phyloP scores from a whole-genome alignment of 257 asterid genomes.

The Hygrophila difformis region DNA sequence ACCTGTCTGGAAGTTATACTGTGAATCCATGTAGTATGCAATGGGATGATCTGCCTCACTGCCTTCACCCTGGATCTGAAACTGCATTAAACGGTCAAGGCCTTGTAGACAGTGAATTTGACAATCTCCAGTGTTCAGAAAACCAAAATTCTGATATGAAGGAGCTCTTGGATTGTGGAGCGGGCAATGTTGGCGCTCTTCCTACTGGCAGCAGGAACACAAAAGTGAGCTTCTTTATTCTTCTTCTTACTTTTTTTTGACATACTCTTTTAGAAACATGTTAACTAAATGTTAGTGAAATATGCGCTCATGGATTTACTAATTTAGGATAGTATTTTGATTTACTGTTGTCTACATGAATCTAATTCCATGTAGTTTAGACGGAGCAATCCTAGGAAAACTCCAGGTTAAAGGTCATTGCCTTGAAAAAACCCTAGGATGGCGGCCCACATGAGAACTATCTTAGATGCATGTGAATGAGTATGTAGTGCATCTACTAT shows the following conservation, averaged over 20 bases:
- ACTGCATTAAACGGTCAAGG: constrained; percentile 41
- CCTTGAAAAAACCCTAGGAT: no score
- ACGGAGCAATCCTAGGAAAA: no score
- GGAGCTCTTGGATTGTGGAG: constrained; percentile 41
- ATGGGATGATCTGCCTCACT: constrained; percentile 63
- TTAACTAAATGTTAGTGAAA: no score
- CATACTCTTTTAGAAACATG: no score
- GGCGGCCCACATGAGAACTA: no score
- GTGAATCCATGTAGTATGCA: constrained; percentile 75
- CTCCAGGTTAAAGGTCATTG: no score
- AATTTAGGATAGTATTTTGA: no score
- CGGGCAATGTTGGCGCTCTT: constrained; percentile 23
- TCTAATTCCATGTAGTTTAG: no score
- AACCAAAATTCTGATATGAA: constrained; percentile 30
- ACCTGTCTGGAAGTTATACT: constrained; percentile 45
- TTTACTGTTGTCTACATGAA: no score
- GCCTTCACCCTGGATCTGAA: constrained; percentile 72
- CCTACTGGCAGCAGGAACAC: constrained; percentile 30
- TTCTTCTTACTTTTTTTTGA: background rate
- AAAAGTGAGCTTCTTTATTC: constrained; percentile 25
- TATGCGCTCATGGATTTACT: no score
- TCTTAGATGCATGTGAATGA: no score
- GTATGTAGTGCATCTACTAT: no score
- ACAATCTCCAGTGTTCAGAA: constrained; percentile 53
- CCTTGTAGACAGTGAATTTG: constrained; percentile 51